Evolutionary conservation across 352 stramenopile genomes (phyloP), one percentile per base, ranked within the genome.

Genomic region (Pythium aquatile): DNA sequence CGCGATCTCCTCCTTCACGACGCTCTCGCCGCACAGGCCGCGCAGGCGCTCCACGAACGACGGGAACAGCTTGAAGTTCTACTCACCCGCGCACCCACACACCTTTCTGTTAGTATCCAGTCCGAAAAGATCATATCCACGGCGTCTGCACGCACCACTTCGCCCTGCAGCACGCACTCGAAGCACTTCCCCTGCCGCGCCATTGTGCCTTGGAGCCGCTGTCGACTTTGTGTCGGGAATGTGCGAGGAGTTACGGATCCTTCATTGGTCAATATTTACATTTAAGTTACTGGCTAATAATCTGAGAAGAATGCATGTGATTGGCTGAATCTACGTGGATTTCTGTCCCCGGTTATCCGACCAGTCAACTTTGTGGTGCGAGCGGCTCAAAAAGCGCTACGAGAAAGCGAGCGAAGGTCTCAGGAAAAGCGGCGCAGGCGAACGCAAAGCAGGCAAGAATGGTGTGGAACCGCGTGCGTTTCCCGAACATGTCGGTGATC

Each of bases 401-500:
- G 35, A 56, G 65, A 67, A 72, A 70, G 35, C 55, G 49, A 46
- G 39, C 48, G 28, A 58, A 72, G 58, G 65, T 37, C 62, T 53
- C 55, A 28, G 47, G 55, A 66, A 47, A 28, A 61, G 47, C 59
- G 60, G 58, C 42, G 42, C 17, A 49, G 5, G 42, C 42, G 42
- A 55, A n/a, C 3, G 11, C 33, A 64, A 24, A 56, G 39, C 17
- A 48, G 63, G 33, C 30, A 39, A 88, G 63, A 55, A 93, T 93
- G 85, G 81, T 91, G 73, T 94, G 85, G 85, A 91, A 89, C 65
- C 80, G 83, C 59, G 55, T 94, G 58, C 87, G 87, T 63, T 94
- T 94, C 73, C 85, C 85, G 56, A 94, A 94, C 77, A 94, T 94
- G 85, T 83, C 83, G 44, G 73, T 94, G 63, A 89, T 83, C 49